Evolutionary conservation across 495 filamentous ascomycete genomes (phyloP), one percentile per base, ranked within the genome.

Genomic region (Aspergillus nidulans): DNA sequence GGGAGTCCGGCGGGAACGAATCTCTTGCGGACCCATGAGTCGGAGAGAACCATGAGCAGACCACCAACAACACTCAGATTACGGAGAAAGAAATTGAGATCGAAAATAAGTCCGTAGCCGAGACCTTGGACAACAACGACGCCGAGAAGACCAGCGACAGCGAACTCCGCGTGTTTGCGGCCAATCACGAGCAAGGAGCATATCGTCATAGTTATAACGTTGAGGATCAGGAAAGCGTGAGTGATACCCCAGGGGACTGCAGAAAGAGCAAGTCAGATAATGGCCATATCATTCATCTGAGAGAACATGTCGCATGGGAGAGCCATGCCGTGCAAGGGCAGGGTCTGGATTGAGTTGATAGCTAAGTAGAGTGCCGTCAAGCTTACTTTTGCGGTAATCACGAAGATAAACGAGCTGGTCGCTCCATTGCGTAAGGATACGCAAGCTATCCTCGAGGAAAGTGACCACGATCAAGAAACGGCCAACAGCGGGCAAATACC

Each of bases 1-100:
- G 94, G 94, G 53, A 98, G 78, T 38, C 94, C 94, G 23, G 94
- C 94, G 40, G 96, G 96, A 12, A 92, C 91, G 75, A 97, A 96
- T 70, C 85, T 87, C 83, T 97, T 97, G 70, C 92, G 87, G 64
- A 96, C 90, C 92, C 92, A 97, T 45, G 88, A 92, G 76, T 98
- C 94, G 16, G 92, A 97, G 13, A 98, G 79, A 4, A 98, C 95
- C 94, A 98, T 97, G 44, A 98, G 80, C 39, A 98, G 81, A 50
- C 94, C 94, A 61, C 94, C 94, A 76, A 98, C 89, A 62, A 98
- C 94, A 58, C 89, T 95, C 56, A 98, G 78, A 67, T 98, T 98
- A 70, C 94, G 92, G 57, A 98, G 88, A 85, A 98, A 98, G 79
- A 98, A 98, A 80, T 98, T 98, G 63, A 97, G 82, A 72, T 98